A percentile compares a stretch with the other conserved stretches of the same genome.
Conservation (phyloP, 2,329 filamentous ascomycete species). For the Ciborinia camelliae region DNA sequence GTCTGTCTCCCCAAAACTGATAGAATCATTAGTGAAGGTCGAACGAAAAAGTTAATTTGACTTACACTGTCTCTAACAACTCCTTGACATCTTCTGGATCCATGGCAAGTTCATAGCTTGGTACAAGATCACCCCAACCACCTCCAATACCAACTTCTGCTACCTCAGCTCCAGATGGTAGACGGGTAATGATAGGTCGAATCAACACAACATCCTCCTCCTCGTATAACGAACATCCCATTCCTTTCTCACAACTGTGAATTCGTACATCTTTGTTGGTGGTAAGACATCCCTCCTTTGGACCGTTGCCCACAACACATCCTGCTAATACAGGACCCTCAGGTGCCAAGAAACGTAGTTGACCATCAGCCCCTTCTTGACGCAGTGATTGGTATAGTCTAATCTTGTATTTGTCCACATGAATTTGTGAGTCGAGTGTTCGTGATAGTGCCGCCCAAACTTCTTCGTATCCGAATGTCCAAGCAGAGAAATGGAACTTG, state of each 20-base stretch:
- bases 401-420: constrained; percentile 79
- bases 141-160: constrained; percentile 75
- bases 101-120: constrained; percentile 3
- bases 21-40: constrained; percentile 6
- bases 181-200: constrained; percentile 69
- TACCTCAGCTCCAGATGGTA: constrained; percentile 58
- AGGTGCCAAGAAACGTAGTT: constrained; percentile 42
- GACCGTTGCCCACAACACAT: constrained; percentile 69
- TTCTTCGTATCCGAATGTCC: constrained; percentile 93
- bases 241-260: constrained; percentile 81
- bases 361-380: constrained; percentile 41
- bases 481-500: constrained; percentile 78
- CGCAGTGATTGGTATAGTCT: constrained; percentile 64
- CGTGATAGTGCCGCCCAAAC: constrained; percentile 81
- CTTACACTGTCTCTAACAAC: constrained; percentile 6
- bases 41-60: neutral
- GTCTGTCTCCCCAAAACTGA: constrained; percentile 30
- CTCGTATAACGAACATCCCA: constrained; percentile 52
- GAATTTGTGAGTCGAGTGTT: constrained; percentile 65
- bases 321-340: constrained; percentile 70
- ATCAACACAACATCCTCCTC: constrained; percentile 64
- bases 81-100: neutral
- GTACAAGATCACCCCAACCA: constrained; percentile 69
- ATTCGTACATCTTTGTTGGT: constrained; percentile 59
- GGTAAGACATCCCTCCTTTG: constrained; percentile 70